Conservation (phyloP, 2,329 filamentous ascomycete genomes). For the Raffaelea albimanens region DNA sequence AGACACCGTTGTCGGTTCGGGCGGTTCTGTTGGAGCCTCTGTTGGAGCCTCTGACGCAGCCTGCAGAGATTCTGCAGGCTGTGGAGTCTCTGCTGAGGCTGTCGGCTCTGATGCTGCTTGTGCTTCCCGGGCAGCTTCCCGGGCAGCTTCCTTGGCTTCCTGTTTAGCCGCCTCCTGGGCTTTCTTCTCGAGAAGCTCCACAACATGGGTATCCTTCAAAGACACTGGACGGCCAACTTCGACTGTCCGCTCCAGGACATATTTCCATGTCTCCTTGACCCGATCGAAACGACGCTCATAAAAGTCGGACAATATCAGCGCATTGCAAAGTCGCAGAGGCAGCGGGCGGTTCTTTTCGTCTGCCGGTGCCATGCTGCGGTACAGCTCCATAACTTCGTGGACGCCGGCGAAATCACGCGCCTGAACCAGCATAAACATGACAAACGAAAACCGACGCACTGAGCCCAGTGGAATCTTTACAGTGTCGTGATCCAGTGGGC, state of each 20-base stretch:
- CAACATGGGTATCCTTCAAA: slow-evolving; percentile 3
- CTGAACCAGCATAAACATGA: slow-evolving; percentile 30
- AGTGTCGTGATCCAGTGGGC: slow-evolving; percentile 14
- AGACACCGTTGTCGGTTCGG: no score
- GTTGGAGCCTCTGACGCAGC: no score
- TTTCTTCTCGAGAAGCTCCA: slow-evolving; percentile 2
- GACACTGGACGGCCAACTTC: slow-evolving; percentile 27
- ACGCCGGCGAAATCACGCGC: slow-evolving; percentile 27
- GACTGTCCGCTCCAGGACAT: slow-evolving; percentile 45
- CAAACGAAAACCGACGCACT: slow-evolving; percentile 27
- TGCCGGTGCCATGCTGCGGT: slow-evolving; percentile 30
- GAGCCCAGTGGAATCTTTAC: slow-evolving; percentile 15
- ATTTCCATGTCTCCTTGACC: slow-evolving; percentile 58
- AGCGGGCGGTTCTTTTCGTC: slow-evolving; percentile 18
- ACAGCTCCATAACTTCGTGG: slow-evolving; percentile 35
- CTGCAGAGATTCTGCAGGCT: no score
- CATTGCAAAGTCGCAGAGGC: slow-evolving; percentile 46
- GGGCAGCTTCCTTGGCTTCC: no score
- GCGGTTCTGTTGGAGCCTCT: no score
- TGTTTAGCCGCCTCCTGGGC: slow-evolving; percentile 11
- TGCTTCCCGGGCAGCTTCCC: no score
- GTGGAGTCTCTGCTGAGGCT: no score
- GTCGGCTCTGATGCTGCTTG: no score
- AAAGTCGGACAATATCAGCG: slow-evolving; percentile 60
- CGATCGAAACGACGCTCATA: slow-evolving; percentile 46